Conservation (phyloP, 805 yeast genomes). For the Metschnikowia noctiluminum region DNA sequence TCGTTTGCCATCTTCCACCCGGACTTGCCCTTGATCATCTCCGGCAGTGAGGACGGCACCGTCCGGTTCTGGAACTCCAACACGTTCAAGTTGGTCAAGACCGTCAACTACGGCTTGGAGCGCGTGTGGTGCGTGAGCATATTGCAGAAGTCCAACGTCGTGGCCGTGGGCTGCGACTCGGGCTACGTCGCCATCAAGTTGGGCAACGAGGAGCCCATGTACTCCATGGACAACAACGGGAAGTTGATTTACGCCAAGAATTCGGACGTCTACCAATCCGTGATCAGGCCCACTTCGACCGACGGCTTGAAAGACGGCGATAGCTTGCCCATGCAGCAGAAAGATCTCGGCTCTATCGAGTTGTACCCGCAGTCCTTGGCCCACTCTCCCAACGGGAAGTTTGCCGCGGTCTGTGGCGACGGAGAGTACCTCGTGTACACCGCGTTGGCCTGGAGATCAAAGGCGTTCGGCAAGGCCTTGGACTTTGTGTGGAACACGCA, state of each 20-base stretch:
- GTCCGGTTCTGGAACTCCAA: conserved; percentile 92
- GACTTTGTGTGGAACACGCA: conserved; percentile 97
- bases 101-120: conserved; percentile 86
- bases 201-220: conserved; percentile 92
- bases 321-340: conserved; percentile 67
- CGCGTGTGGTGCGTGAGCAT: conserved; percentile 94
- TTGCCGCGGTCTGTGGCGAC: conserved; percentile 95
- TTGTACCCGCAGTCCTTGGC: conserved; percentile 81
- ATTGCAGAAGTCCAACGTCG: conserved; percentile 64
- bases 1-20: conserved; percentile 98
- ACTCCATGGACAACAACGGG: conserved; percentile 91
- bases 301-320: conserved; percentile 80
- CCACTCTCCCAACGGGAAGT: conserved; percentile 97
- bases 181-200: conserved; percentile 86
- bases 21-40: conserved; percentile 88
- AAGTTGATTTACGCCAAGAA: conserved; percentile 89
- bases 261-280: conserved; percentile 81
- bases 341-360: conserved; percentile 93
- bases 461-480: conserved; percentile 82
- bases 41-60: conserved; percentile 97
- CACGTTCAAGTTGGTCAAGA: conserved; percentile 90
- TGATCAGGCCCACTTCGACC: conserved; percentile 62
- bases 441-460: conserved; percentile 97
- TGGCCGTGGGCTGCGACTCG: conserved; percentile 92
- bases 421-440: conserved; percentile 96